These are phyloP conservation scores for Neurospora sp. DNA, from an alignment of 495 filamentous ascomycete genomes.

Conservation along the genomic window DNA sequence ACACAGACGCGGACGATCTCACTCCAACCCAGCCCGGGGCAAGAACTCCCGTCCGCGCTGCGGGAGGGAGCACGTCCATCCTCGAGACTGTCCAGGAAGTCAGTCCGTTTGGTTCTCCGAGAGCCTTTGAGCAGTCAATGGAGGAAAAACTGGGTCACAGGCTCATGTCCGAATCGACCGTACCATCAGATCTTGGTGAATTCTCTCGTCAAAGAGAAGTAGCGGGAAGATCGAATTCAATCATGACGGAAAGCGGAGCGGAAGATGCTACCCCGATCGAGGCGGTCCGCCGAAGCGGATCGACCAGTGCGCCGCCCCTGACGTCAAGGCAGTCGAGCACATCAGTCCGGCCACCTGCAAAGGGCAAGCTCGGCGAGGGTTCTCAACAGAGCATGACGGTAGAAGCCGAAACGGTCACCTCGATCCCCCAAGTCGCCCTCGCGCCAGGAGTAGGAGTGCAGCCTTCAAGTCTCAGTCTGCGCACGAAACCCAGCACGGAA, in stretches of 20 bases:
- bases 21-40: constrained; percentile 41
- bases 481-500: constrained; percentile 80
- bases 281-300: constrained; percentile 21
- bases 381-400: constrained; percentile 91
- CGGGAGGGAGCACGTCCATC: constrained; percentile 54
- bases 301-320: constrained; percentile 28
- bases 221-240: constrained; percentile 23
- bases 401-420: constrained; percentile 91
- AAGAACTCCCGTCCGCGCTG: constrained; percentile 54
- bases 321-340: constrained; percentile 35
- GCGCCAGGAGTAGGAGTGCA: constrained; percentile 57
- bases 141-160: constrained; percentile 42
- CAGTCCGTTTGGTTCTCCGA: constrained; percentile 69
- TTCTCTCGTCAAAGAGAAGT: constrained; percentile 20
- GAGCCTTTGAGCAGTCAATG: constrained; percentile 34
- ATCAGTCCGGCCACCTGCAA: constrained; percentile 29
- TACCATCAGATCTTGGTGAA: constrained; percentile 27
- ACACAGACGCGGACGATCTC: constrained; percentile 45
- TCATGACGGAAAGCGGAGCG: constrained; percentile 49
- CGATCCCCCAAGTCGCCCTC: constrained; percentile 80
- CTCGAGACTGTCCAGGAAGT: constrained; percentile 92
- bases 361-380: constrained; percentile 58
- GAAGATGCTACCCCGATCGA: constrained; percentile 25
- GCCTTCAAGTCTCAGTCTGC: constrained; percentile 59
- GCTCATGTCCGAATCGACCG: constrained; percentile 28